Percentiles rank a stretch among this genome's conserved stretches.
Conservation (phyloP, 2,329 filamentous ascomycete species). For the Paracamarosporium sp. region DNA sequence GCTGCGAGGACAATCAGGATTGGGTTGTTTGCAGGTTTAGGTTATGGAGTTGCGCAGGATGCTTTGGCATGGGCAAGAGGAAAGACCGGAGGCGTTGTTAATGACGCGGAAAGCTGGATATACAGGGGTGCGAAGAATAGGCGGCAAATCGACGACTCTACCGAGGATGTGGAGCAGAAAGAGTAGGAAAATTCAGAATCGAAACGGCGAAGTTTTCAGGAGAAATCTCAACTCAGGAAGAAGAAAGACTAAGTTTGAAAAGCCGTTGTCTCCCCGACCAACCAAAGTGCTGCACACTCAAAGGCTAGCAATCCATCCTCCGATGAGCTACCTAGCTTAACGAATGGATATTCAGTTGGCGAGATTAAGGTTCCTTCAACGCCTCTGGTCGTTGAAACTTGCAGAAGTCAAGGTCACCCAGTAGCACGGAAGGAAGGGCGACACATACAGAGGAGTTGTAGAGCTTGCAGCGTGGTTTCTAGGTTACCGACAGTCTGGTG, state of each 20-base stretch:
- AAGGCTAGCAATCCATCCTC: background rate
- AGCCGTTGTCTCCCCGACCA: background rate
- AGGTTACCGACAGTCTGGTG: too few species aligned
- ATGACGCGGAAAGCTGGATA: conserved; percentile 49
- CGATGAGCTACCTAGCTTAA: background rate
- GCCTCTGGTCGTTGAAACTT: too few species aligned
- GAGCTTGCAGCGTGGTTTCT: too few species aligned
- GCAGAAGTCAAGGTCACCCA: too few species aligned
- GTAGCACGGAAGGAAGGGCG: background rate
- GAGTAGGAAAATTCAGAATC: background rate
- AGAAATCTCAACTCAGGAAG: background rate
- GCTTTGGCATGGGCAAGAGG: conserved; percentile 71
- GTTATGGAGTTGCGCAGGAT: conserved; percentile 84
- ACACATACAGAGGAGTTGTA: background rate
- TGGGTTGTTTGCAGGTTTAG: conserved; percentile 78
- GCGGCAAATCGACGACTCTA: conserved; percentile 35
- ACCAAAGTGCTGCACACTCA: background rate
- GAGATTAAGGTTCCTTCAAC: too few species aligned
- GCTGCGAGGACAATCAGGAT: conserved; percentile 72
- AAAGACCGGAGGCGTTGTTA: conserved; percentile 64
- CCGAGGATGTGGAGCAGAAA: conserved; percentile 27
- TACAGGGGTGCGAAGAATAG: conserved; percentile 47
- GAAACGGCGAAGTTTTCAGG: too few species aligned
- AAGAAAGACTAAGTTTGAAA: background rate
- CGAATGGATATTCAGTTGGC: background rate